Conservation (phyloP, 129 eudicot species). For the Ambrosia artemisiifolia region DNA sequence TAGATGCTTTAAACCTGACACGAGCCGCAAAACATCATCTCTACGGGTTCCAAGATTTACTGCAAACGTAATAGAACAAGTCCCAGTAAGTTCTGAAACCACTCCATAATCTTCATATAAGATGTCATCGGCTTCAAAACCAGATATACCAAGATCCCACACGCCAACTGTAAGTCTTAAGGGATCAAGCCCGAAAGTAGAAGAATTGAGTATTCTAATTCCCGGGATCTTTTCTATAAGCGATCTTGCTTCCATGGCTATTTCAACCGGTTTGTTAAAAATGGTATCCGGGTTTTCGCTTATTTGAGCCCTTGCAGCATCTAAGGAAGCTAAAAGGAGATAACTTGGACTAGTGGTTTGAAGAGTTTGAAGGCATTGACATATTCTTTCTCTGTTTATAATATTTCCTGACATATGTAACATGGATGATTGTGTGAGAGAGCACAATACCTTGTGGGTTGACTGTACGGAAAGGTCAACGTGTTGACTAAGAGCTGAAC, state of each 20-base stretch:
- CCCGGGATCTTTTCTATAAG: constrained; percentile 42
- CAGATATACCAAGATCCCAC: constrained; percentile 59
- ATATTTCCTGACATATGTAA: constrained; percentile 63
- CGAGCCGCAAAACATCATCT: constrained; percentile 64
- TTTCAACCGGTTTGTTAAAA: constrained; percentile 46
- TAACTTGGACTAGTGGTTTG: constrained; percentile 91
- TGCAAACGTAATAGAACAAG: constrained; percentile 63
- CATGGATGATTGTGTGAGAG: constrained; percentile 92
- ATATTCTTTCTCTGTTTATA: constrained; percentile 61
- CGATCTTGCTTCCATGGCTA: constrained; percentile 60
- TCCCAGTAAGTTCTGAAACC: constrained; percentile 63
- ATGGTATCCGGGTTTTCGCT: constrained; percentile 39
- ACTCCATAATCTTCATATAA: constrained; percentile 53
- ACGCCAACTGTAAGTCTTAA: constrained; percentile 67
- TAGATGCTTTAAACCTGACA: constrained; percentile 56
- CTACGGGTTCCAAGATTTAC: constrained; percentile 67
- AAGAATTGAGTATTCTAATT: constrained; percentile 45
- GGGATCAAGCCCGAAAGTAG: constrained; percentile 52
- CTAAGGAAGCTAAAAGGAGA: constrained; percentile 76
- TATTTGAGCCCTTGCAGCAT: constrained; percentile 76
- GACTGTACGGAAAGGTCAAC: constrained; percentile 82
- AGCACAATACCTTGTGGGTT: constrained; percentile 85
- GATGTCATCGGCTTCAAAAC: constrained; percentile 78
- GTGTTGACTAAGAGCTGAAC: constrained; percentile 71
- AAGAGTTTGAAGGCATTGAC: constrained; percentile 74